Evolutionary conservation across 371 early-diverging fungal genomes (phyloP), one percentile per base, ranked within the genome.

Genomic region (Gilbertella persicaria): DNA sequence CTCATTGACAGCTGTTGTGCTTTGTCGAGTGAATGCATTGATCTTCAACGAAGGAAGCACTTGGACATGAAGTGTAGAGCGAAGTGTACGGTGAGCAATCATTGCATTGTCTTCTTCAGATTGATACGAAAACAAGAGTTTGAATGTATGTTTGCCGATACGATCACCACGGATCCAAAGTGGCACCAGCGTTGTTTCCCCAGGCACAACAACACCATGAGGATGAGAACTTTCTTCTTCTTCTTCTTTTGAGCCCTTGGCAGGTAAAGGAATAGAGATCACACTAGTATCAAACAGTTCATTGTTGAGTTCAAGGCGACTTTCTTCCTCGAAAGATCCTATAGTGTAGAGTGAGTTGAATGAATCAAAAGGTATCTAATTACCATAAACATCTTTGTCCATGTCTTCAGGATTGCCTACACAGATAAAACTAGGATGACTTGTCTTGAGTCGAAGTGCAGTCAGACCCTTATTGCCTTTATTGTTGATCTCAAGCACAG

Each of bases 1-100:
- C 56, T 92, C 92, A 57, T 85, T 82, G 5, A 91, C 73, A 6
- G 71, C 69, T 16, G 76, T 76, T 12, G 86, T 73, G 48, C 93
- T 91, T 1, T 91, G 91, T n/a, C 96, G 74, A 4, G 96, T 92
- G 64, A 95, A 95, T 0, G 94, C 94, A 60, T 94, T 94, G 67
- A 97, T 90, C 46, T 91, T 86, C 21, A 97, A 76, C 1, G 94
- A 93, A 4, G 96, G 93, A 20, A 82, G 58, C 1, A 97, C 94
- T 39, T 86, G 83, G 0, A 84, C 64, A 0, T 72, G 50, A 4
- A 84, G 39, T 0, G 80, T 73, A 67, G 83, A 84, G 13, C 85
- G 78, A n/a, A 89, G 58, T 17, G 82, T 85, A 23, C 92, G 79
- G 57, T 84, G 74, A 0, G 82, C 80, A 73, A 84, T 83, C 7